Conservation (phyloP, 2,329 filamentous ascomycete species). For the Sarocladium kiliense region DNA sequence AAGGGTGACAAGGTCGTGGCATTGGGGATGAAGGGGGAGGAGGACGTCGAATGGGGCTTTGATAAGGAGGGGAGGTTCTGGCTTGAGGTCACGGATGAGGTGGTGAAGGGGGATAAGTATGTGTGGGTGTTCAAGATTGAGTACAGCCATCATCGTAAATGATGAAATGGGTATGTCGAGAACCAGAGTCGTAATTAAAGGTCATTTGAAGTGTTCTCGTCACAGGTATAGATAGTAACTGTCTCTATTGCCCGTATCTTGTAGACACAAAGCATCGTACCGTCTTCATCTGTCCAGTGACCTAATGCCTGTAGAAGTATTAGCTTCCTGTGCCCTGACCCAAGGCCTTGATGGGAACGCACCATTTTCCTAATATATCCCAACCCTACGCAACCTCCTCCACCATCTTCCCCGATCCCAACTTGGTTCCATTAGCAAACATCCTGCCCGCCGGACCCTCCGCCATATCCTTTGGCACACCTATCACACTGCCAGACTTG, state of each 20-base stretch:
- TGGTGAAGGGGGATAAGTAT: constrained; percentile 29
- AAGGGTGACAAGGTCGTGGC: constrained; percentile 40
- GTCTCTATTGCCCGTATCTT: background rate
- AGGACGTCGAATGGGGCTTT: constrained; percentile 14
- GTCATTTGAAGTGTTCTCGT: no score
- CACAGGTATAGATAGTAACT: no score
- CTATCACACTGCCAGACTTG: constrained; percentile 57
- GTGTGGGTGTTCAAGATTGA: constrained; percentile 29
- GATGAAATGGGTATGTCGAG: no score
- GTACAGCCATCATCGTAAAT: constrained; percentile 10
- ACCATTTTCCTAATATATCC: background rate
- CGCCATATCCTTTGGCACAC: constrained; percentile 64
- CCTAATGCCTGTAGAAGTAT: background rate
- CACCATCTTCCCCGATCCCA: constrained; percentile 44
- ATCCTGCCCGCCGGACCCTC: constrained; percentile 55
- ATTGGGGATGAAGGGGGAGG: constrained; percentile 24
- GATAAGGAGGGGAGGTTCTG: constrained; percentile 19
- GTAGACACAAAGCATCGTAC: background rate
- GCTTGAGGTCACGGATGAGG: constrained; percentile 24
- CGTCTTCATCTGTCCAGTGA: no score
- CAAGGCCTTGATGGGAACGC: no score
- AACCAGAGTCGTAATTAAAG: no score
- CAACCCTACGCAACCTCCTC: constrained; percentile 38
- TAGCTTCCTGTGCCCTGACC: no score
- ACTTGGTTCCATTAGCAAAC: constrained; percentile 36